Evolutionary conservation across 345 rosid species (phyloP).

Genomic region (Populus pruinosa): DNA sequence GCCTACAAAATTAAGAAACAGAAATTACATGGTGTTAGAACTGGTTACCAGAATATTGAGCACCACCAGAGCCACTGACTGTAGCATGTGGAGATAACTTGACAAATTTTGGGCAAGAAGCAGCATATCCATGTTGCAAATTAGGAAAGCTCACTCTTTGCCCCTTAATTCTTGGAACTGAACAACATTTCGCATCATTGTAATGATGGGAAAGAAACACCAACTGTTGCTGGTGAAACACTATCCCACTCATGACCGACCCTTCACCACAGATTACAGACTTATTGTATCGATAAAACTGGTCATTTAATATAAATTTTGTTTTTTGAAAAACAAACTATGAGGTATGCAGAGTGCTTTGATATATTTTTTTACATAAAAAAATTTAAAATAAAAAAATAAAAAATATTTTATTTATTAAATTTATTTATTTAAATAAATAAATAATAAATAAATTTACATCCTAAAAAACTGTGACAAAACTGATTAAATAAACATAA

Average conservation of each 20-base stretch:
- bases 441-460: too few species aligned
- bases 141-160: not conserved
- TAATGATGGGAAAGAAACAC: not conserved
- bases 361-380: too few species aligned
- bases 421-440: too few species aligned
- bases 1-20: not conserved
- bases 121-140: not conserved
- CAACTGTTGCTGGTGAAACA: slow-evolving; percentile 4
- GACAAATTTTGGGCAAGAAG: not conserved
- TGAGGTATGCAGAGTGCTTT: too few species aligned
- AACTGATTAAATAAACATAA: too few species aligned
- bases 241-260: not conserved
- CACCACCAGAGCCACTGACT: slow-evolving; percentile 6
- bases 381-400: too few species aligned
- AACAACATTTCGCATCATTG: not conserved
- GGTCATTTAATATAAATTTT: too few species aligned
- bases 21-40: not conserved
- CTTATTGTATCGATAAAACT: too few species aligned
- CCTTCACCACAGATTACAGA: too few species aligned
- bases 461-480: too few species aligned
- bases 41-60: slow-evolving; percentile 5
- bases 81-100: slow-evolving; percentile 8
- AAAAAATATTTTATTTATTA: too few species aligned
- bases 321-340: too few species aligned
- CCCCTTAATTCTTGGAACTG: not conserved